Evolutionary conservation across 306 rosid genomes (phyloP), one percentile per base, ranked within the genome.

Genomic region (Gastrolobium bilobum): DNA sequence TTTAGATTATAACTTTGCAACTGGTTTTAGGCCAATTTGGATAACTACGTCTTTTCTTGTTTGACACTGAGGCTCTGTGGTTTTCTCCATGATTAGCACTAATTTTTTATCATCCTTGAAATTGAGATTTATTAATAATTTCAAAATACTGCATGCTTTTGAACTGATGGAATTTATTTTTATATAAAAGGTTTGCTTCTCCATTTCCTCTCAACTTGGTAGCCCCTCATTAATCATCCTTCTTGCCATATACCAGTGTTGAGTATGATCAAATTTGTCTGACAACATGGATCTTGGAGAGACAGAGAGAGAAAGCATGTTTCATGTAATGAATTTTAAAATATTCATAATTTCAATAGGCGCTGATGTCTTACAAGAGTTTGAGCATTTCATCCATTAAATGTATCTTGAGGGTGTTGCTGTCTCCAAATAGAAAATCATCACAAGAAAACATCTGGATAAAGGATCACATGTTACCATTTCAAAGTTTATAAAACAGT

Each of bases 201-300:
- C n/a, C 62, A 42, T 75, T 44, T 74, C 79, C 43, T 44, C 58
- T 30, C 43, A 39, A 73, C 79, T 56, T 59, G 46, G 33, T 73
- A n/a, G 58, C 10, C 34, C 15, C 69, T 44, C 59, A 47, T 35
- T 47, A 43, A 9, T 46, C 37, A 33, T 56, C 34, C 57, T 7
- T 57, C 40, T 75, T 60, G 13, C 60, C 10, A 46, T 46, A 8
- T 15, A 60, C 70, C 26, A 5, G 38, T 47, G 34, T 61, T 8
- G 10, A 40, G 10, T 38, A 43, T 31, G 59, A 59, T 10, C 10
- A 7, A 40, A 7, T 74, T 35, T 14, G 50, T 34, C 11, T 4
- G 54, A 2, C 13, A 35, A 20, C 31, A 14, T 0, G 50, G n/a
- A 3, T 14, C 29, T 42, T 34, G 39, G 60, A 44, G 47, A 33